Conservation (phyloP, 2,329 filamentous ascomycete species). For the Sphaerostilbella broomeana region DNA sequence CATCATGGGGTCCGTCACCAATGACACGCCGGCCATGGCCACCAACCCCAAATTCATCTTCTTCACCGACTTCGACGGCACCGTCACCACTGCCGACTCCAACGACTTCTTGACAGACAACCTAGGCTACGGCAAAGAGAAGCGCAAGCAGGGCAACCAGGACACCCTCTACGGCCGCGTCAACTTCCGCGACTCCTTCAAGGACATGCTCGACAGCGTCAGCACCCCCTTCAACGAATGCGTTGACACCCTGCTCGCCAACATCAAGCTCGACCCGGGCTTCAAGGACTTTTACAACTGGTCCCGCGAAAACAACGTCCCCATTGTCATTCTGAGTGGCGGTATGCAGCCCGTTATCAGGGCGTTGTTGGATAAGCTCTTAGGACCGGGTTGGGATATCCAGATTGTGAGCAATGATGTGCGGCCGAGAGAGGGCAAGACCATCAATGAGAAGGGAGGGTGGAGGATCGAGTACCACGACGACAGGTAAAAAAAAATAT, state of each 20-base stretch:
- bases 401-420: conserved; percentile 90
- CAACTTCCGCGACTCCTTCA: conserved; percentile 80
- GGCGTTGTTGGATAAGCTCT: conserved; percentile 69
- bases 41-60: conserved; percentile 86
- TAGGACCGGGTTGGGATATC: conserved; percentile 74
- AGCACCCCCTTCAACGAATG: conserved; percentile 74
- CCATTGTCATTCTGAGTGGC: conserved; percentile 83
- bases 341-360: conserved; percentile 92
- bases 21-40: conserved; percentile 50
- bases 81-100: conserved; percentile 68
- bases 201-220: conserved; percentile 86
- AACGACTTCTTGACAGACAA: conserved; percentile 79
- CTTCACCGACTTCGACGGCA: conserved; percentile 98
- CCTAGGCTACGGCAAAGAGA: conserved; percentile 70
- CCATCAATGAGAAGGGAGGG: conserved; percentile 70
- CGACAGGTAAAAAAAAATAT: conserved; percentile 48
- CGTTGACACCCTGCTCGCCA: conserved; percentile 67
- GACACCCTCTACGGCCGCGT: conserved; percentile 66
- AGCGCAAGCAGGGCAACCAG: conserved; percentile 65
- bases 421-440: conserved; percentile 54
- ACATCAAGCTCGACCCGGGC: conserved; percentile 81
- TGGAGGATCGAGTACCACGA: conserved; percentile 90
- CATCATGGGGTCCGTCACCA: conserved; percentile 39
- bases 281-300: conserved; percentile 87
- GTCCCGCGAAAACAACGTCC: conserved; percentile 74